These are phyloP conservation scores for Cucurbitaria berberidis DNA, from an alignment of 2,329 filamentous ascomycete species.

Conservation along the genomic window DNA sequence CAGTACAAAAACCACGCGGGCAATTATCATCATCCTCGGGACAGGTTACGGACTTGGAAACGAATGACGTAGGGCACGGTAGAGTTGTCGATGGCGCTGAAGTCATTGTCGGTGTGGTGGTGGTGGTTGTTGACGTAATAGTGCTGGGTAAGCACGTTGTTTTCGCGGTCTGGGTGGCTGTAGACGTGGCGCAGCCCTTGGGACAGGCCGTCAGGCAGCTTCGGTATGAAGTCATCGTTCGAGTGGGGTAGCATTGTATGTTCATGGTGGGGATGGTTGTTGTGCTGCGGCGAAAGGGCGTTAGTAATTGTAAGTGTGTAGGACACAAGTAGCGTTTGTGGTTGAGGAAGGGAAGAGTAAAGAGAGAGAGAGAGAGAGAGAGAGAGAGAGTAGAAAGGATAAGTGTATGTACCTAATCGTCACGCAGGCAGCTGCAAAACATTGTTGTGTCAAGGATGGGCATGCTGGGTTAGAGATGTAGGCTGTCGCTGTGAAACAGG, in stretches of 20 bases:
- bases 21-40: conserved; percentile 18
- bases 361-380: background rate
- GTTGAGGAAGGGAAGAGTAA: background rate
- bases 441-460: conserved; percentile 8
- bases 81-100: background rate
- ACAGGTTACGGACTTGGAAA: conserved; percentile 13
- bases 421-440: conserved; percentile 12
- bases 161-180: background rate
- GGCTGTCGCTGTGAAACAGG: conserved; percentile 22
- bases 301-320: background rate
- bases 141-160: conserved; percentile 2
- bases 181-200: conserved; percentile 13
- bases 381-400: too few species aligned
- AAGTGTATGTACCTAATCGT: conserved; percentile 5
- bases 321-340: too few species aligned
- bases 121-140: background rate
- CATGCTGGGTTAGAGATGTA: conserved; percentile 6
- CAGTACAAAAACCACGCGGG: conserved; percentile 18
- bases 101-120: conserved; percentile 2
- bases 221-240: conserved; percentile 8
- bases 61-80: conserved; percentile 16
- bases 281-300: conserved; percentile 8
- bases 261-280: conserved; percentile 17
- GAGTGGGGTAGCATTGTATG: conserved; percentile 10
- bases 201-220: conserved; percentile 18